Evolutionary conservation across 345 rosid genomes (phyloP), one percentile per base, ranked within the genome.

Genomic region (Linum trigynum): DNA sequence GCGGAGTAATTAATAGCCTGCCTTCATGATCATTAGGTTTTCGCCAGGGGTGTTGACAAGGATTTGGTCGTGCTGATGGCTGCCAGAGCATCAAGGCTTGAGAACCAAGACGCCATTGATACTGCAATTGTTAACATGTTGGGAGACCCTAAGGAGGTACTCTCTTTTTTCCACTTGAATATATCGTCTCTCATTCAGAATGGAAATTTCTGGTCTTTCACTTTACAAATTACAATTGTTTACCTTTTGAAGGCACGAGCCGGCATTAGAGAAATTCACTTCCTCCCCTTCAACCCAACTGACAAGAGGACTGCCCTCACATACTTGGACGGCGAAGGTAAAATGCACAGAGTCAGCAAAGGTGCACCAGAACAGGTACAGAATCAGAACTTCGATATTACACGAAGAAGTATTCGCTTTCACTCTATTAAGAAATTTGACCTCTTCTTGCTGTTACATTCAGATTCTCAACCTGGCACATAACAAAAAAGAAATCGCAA

Each of bases 381-480:
- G 35, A 51, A 42, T 56, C 41, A 41, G 35, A 23, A 56, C 35
- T 15, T 56, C 5, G 12, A 12, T 55, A 5, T 4, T 23, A 23
- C 32, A 23, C 32, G 32, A 23, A 23, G 32, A 23, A 23, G 32
- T 23, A 23, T 23, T 23, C 50, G 40, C 39, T 5, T 48, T 2
- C 7, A 55, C 11, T 43, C 8, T 39, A 53, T 37, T 23, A 53
- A 66, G 65, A 23, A 23, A 23, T 23, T 23, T 23, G 32, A 69
- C 41, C 56, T 39, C 45, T 1, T 65, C 11, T 60, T 64, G 11
- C 7, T n/a, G 58, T 67, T 48, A 37, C 1, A 5, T 67, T 11
- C 32, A 85, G 84, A 85, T 85, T 40, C 79, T 85, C 70, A 69
- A 78, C 73, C 79, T 85, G 73, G 90, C 84, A 14, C 76, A 76